Percentiles rank a stretch among this genome's conserved stretches.
Evolutionary conservation across 441 rosid species (phyloP).

Genomic region (Dalechampia spathulata): DNA sequence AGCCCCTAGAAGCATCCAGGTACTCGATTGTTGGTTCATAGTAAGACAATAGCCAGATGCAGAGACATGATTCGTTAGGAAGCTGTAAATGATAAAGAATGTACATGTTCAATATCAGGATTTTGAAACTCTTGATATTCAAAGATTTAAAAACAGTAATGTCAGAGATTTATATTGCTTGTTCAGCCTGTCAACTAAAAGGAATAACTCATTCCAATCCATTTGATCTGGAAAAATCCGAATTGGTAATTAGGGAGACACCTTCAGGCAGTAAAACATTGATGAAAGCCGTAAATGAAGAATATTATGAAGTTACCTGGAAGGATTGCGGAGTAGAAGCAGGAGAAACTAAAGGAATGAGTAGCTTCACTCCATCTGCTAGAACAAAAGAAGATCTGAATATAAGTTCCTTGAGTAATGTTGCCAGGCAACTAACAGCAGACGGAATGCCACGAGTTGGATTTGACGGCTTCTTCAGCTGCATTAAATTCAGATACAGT

Average conservation of each 20-base stretch:
- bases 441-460: slow-evolving; percentile 72
- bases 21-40: slow-evolving; percentile 84
- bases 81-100: slow-evolving; percentile 57
- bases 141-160: no score
- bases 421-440: slow-evolving; percentile 75
- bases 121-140: no score
- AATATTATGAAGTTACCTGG: slow-evolving; percentile 58
- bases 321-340: slow-evolving; percentile 97
- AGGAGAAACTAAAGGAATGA: slow-evolving; percentile 82
- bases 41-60: slow-evolving; percentile 90
- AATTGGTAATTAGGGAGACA: no score
- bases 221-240: no score
- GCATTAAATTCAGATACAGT: slow-evolving; percentile 21
- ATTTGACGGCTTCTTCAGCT: slow-evolving; percentile 93
- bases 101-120: no score
- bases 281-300: background rate
- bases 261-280: no score
- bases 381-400: slow-evolving; percentile 91
- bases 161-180: no score
- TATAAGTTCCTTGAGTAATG: slow-evolving; percentile 79
- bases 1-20: slow-evolving; percentile 79
- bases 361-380: slow-evolving; percentile 89
- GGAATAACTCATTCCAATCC: no score
- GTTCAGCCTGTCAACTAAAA: no score
- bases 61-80: slow-evolving; percentile 93